A percentile compares a stretch with the other conserved stretches of the same genome.
These are phyloP conservation scores for Hygrophila difformis DNA, from an alignment of 257 asterid species.

Conservation along the genomic window DNA sequence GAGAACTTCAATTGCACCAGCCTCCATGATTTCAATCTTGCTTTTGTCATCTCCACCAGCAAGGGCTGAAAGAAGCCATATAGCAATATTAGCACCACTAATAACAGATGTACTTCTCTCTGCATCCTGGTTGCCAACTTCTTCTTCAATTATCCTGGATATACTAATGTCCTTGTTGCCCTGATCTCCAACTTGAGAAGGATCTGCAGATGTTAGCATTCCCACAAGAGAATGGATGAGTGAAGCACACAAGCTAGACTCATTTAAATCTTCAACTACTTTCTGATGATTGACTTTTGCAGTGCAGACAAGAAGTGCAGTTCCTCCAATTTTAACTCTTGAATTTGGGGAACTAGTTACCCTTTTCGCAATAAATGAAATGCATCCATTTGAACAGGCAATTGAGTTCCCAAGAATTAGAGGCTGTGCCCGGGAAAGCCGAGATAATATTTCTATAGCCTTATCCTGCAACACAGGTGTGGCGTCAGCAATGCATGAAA, in stretches of 20 bases:
- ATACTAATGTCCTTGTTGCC: slow-evolving; percentile 51
- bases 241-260: slow-evolving; percentile 46
- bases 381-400: slow-evolving; percentile 64
- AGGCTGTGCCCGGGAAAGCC: slow-evolving; percentile 69
- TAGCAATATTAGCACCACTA: slow-evolving; percentile 61
- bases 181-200: slow-evolving; percentile 43
- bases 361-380: slow-evolving; percentile 64
- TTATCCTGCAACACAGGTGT: slow-evolving; percentile 74
- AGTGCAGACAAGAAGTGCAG: slow-evolving; percentile 85
- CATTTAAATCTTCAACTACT: slow-evolving; percentile 65
- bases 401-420: slow-evolving; percentile 59
- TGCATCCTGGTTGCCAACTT: slow-evolving; percentile 27
- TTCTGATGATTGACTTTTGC: slow-evolving; percentile 77
- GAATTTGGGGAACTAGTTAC: slow-evolving; percentile 52
- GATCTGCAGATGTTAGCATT: slow-evolving; percentile 48
- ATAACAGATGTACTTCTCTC: slow-evolving; percentile 67
- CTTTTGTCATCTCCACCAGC: slow-evolving; percentile 67
- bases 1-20: slow-evolving; percentile 87
- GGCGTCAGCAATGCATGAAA: slow-evolving; percentile 73
- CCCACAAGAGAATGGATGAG: slow-evolving; percentile 77
- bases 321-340: slow-evolving; percentile 79
- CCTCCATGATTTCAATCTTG: slow-evolving; percentile 76
- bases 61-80: slow-evolving; percentile 87
- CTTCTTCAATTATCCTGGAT: slow-evolving; percentile 50
- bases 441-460: slow-evolving; percentile 75